Evolutionary conservation across 768 basidiomycete genomes (phyloP).

Genomic region (Tylopilus plumbeoviolaceoides): DNA sequence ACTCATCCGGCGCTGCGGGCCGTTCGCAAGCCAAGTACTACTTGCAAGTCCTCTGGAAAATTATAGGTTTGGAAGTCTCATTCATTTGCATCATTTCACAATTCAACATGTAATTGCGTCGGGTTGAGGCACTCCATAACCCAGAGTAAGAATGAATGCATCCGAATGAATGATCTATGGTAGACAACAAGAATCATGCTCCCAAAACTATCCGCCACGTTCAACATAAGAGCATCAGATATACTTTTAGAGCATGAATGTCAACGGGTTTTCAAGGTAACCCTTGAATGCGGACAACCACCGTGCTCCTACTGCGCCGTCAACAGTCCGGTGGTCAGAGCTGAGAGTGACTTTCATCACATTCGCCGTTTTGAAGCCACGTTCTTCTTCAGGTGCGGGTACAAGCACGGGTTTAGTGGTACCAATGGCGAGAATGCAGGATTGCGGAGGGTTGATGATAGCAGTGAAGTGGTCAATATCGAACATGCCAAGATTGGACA

Average conservation of each 20-base stretch:
- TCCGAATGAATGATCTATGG: conserved; percentile 22
- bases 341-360: conserved; percentile 96
- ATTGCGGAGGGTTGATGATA: conserved; percentile 98
- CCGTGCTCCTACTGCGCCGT: conserved; percentile 91
- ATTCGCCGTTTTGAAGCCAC: conserved; percentile 89
- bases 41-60: too few species aligned
- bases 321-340: conserved; percentile 92
- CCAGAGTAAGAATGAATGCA: conserved; percentile 13
- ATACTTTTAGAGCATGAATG: conserved; percentile 81
- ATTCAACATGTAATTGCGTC: conserved; percentile 8
- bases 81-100: neutral
- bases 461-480: conserved; percentile 95
- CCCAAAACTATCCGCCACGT: neutral
- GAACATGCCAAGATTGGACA: conserved; percentile 99
- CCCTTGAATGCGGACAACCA: conserved; percentile 94
- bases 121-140: conserved; percentile 1
- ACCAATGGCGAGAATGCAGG: conserved; percentile 95
- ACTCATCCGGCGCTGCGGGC: too few species aligned
- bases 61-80: too few species aligned
- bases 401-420: conserved; percentile 81
- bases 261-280: conserved; percentile 94
- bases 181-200: conserved; percentile 9
- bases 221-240: neutral
- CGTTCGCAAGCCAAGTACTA: too few species aligned
- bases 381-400: conserved; percentile 83